A percentile compares a stretch with the other conserved stretches of the same genome.
These are phyloP conservation scores for Margaritispora aquatica DNA, from an alignment of 495 filamentous ascomycete genomes.

Conservation along the genomic window DNA sequence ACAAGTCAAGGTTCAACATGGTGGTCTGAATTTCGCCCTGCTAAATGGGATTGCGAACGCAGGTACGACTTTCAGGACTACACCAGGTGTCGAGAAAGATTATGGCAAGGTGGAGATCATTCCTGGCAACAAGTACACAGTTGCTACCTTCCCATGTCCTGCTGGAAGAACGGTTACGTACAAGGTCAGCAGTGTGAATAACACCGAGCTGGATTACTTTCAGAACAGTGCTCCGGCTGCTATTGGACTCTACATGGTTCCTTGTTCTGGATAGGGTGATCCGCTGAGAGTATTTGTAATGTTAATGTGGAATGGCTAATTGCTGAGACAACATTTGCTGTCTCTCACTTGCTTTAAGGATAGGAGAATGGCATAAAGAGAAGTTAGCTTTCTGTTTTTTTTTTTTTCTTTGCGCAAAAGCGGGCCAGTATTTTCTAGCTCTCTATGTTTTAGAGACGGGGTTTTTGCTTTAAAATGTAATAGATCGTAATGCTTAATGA, in stretches of 20 bases:
- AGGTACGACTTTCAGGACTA: constrained; percentile 45
- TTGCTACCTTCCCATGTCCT: constrained; percentile 51
- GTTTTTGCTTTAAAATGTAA: too few species aligned
- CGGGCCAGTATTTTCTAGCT: too few species aligned
- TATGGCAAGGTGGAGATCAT: constrained; percentile 41
- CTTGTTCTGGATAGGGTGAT: constrained; percentile 22
- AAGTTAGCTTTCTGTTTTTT: too few species aligned
- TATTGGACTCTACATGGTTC: constrained; percentile 55
- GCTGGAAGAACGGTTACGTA: constrained; percentile 44
- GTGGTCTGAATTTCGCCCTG: constrained; percentile 46
- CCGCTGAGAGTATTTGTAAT: neutral
- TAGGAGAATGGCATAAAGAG: neutral
- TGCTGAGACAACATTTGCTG: too few species aligned
- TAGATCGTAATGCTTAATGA: too few species aligned
- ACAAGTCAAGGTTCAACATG: constrained; percentile 22
- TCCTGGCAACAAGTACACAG: constrained; percentile 49
- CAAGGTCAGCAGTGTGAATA: constrained; percentile 40
- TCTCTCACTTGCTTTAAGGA: neutral
- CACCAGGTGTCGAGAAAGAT: constrained; percentile 38
- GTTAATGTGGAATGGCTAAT: neutral
- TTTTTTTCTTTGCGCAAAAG: too few species aligned
- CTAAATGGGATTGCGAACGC: constrained; percentile 34
- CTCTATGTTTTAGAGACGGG: too few species aligned
- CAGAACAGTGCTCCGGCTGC: constrained; percentile 56
- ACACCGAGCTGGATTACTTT: constrained; percentile 54